phyloP scores from a whole-genome alignment of 129 eudicot genomes.

The Pittosporum tobira region DNA sequence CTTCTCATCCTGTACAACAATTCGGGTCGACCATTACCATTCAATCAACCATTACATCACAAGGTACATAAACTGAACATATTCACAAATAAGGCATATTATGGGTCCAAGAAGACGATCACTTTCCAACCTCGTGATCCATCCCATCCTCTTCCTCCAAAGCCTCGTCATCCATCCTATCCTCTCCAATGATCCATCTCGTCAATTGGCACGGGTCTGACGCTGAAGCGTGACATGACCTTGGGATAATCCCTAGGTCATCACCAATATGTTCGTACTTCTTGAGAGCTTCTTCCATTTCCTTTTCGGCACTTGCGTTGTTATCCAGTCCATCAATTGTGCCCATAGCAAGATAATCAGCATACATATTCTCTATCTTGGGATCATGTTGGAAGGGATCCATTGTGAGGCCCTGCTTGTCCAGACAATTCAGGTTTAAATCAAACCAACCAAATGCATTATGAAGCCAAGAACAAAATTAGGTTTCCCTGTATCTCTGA shows the following conservation, averaged over 20 bases:
- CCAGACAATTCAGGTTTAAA: neutral
- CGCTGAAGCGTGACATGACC: slow-evolving; percentile 42
- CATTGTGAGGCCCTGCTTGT: slow-evolving; percentile 60
- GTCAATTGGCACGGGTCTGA: slow-evolving; percentile 70
- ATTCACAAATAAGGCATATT: neutral
- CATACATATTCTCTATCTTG: slow-evolving; percentile 63
- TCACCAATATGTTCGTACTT: slow-evolving; percentile 39
- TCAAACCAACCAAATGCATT: neutral
- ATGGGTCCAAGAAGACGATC: neutral
- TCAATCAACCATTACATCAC: neutral
- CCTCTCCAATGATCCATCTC: slow-evolving; percentile 78
- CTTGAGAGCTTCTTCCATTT: slow-evolving; percentile 67
- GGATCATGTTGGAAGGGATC: slow-evolving; percentile 58
- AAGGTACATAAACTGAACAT: too few species aligned
- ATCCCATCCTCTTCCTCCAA: too few species aligned
- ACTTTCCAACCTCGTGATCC: neutral
- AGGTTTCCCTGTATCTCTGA: too few species aligned
- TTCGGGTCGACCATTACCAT: slow-evolving; percentile 1
- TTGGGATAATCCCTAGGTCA: slow-evolving; percentile 76
- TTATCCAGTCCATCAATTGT: slow-evolving; percentile 41
- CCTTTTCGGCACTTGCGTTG: slow-evolving; percentile 51
- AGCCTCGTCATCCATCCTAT: too few species aligned
- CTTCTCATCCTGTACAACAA: neutral
- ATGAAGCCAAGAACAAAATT: neutral
- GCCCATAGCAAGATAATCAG: slow-evolving; percentile 36